Base-by-base conservation (phyloP, 352 stramenopile genomes). In the Globisporangium abappressorium region DNA sequence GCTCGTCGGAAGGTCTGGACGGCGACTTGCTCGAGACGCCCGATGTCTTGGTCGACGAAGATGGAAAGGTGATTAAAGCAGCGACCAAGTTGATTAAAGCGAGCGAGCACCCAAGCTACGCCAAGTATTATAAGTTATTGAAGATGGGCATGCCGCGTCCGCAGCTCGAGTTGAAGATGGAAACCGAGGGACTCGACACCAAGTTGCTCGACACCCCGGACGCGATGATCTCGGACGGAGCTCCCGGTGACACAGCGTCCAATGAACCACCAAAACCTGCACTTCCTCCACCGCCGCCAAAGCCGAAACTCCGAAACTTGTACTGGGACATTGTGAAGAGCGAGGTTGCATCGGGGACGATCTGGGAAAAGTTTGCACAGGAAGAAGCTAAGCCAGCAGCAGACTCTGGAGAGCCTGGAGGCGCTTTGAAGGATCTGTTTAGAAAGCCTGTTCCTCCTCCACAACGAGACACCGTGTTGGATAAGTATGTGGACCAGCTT, bases 111-210 rank as follows among this genome's bases (percentile, higher is more conserved):
- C 91, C 91, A 18, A 83, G 77, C 57, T 98, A 97, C 69, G 71
- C 70, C 59, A 98, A 98, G 75, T 98, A 98, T 82, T 98, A 98
- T 80, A 98, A 98, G 74, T 95, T 99, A 87, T 76, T 95, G 49
- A 98, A 98, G 72, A 93, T 98, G 76, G 94, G 94, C 5, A 94
- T 99, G 85, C 96, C 96, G 8, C 83, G 90, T 57, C 84, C 88
- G 24, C 94, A 97, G 46, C 79, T 98, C 9, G 93, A 98, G 62
- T 74, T 98, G 71, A 97, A 96, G 41, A 97, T 98, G 91, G 83
- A 57, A 8, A 84, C 90, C 12, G 96, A 98, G 77, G 91, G 91
- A 11, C 74, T 98, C 58, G 92, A 99, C 69, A 73, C 85, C 30
- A 87, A 79, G 57, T 66, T 98, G 49, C 85, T 99, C 70, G 92